Percentiles rank a stretch among this genome's conserved stretches.
Evolutionary conservation across 768 basidiomycete genomes (phyloP).

Genomic region (Mycena floridula): DNA sequence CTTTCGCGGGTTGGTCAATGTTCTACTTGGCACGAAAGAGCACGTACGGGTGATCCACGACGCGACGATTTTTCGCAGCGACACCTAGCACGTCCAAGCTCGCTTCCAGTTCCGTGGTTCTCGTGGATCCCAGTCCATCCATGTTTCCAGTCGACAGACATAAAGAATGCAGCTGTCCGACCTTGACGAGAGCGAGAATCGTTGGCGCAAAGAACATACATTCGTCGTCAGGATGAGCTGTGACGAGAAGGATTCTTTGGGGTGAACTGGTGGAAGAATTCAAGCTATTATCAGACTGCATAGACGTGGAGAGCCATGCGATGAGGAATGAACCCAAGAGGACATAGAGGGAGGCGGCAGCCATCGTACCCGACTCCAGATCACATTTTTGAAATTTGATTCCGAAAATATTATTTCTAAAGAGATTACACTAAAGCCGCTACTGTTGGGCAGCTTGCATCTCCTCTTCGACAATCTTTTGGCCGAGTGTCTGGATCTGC

Average conservation of each 20-base stretch:
- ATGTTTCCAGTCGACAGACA: slow-evolving; percentile 76
- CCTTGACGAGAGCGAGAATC: slow-evolving; percentile 44
- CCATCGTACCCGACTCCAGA: no score
- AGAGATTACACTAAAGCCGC: no score
- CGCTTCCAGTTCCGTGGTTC: slow-evolving; percentile 38
- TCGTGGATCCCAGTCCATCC: slow-evolving; percentile 44
- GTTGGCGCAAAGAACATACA: slow-evolving; percentile 92
- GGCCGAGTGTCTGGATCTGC: slow-evolving; percentile 30
- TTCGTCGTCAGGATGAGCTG: slow-evolving; percentile 95
- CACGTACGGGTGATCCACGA: slow-evolving; percentile 69
- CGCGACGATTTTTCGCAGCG: slow-evolving; percentile 30
- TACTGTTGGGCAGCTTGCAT: slow-evolving; percentile 13
- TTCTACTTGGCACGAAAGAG: slow-evolving; percentile 1
- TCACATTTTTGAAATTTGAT: no score
- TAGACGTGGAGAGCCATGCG: no score
- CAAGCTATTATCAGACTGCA: no score
- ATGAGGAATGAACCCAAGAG: no score
- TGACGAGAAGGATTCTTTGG: slow-evolving; percentile 58
- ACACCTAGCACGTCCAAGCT: slow-evolving; percentile 54
- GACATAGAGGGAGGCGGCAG: no score
- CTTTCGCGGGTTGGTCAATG: slow-evolving; percentile 30
- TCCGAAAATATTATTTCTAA: no score
- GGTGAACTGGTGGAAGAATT: no score
- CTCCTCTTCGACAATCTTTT: slow-evolving; percentile 35
- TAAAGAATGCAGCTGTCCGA: slow-evolving; percentile 45